phyloP scores from a whole-genome alignment of 2,329 filamentous ascomycete genomes.

The Penicillium sp. region DNA sequence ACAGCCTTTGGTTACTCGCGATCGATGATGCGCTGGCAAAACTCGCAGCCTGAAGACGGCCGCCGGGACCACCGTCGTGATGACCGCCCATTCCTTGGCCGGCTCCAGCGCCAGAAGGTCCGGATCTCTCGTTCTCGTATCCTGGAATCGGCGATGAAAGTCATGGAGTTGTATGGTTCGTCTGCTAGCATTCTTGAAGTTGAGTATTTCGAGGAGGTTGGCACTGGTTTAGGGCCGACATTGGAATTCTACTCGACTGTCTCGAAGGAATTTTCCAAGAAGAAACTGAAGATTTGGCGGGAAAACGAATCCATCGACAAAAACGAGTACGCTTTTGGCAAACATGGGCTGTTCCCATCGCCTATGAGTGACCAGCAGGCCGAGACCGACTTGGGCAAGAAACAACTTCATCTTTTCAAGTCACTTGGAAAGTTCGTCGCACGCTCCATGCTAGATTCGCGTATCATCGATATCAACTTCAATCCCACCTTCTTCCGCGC shows the following conservation, averaged over 20 bases:
- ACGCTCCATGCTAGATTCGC: conserved; percentile 94
- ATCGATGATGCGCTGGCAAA: conserved; percentile 98
- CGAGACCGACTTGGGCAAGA: conserved; percentile 72
- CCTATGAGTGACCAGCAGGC: conserved; percentile 80
- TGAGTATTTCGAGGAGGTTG: conserved; percentile 98
- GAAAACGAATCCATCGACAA: conserved; percentile 71
- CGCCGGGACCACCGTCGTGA: conserved; percentile 78
- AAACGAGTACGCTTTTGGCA: conserved; percentile 80
- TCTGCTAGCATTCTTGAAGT: conserved; percentile 94
- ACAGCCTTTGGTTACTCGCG: conserved; percentile 97
- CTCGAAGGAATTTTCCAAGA: conserved; percentile 94
- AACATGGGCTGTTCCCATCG: conserved; percentile 82
- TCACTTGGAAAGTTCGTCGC: conserved; percentile 96
- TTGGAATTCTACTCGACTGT: conserved; percentile 98
- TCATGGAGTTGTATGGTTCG: conserved; percentile 98
- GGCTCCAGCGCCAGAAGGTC: conserved; percentile 95
- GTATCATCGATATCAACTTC: conserved; percentile 96
- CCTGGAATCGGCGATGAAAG: conserved; percentile 92
- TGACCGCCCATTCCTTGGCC: conserved; percentile 84
- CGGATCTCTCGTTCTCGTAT: conserved; percentile 93
- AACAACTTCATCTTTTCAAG: conserved; percentile 82
- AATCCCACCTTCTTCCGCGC: conserved; percentile 98
- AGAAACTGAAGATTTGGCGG: conserved; percentile 94
- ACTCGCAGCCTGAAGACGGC: conserved; percentile 76
- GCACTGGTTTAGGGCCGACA: conserved; percentile 90